Conservation (phyloP, 2,329 filamentous ascomycete species). For the Blastomyces parvus region DNA sequence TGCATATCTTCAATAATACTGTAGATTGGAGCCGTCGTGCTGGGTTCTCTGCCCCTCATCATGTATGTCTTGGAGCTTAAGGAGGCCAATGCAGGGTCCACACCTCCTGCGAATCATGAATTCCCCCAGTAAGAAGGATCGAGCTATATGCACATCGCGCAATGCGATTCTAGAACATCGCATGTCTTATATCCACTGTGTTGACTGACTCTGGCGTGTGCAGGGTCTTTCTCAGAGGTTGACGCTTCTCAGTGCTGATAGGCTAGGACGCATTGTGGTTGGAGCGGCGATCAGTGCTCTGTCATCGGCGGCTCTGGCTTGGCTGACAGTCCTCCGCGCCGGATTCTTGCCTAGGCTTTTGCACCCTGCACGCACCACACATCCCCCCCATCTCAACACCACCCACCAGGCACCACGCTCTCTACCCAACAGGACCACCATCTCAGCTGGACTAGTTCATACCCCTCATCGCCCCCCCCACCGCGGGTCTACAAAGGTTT, state of each 20-base stretch:
- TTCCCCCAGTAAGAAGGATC: neutral
- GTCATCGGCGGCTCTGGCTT: neutral
- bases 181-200: neutral
- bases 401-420: neutral
- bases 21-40: no score
- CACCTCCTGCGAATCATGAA: neutral
- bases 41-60: neutral
- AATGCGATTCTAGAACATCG: slow-evolving; percentile 1
- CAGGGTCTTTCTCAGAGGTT: neutral
- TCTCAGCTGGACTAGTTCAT: neutral
- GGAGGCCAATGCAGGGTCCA: neutral
- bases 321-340: neutral
- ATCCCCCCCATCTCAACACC: neutral
- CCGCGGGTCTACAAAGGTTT: neutral
- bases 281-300: neutral
- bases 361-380: neutral
- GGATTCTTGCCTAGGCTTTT: neutral
- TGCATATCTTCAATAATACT: neutral
- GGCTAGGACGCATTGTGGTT: neutral
- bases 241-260: neutral
- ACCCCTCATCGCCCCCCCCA: neutral
- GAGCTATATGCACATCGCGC: neutral
- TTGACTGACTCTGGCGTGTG: neutral
- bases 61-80: neutral
- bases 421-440: neutral